phyloP scores from a whole-genome alignment of 2,329 filamentous ascomycete genomes.

The Neonectria ditissima region DNA sequence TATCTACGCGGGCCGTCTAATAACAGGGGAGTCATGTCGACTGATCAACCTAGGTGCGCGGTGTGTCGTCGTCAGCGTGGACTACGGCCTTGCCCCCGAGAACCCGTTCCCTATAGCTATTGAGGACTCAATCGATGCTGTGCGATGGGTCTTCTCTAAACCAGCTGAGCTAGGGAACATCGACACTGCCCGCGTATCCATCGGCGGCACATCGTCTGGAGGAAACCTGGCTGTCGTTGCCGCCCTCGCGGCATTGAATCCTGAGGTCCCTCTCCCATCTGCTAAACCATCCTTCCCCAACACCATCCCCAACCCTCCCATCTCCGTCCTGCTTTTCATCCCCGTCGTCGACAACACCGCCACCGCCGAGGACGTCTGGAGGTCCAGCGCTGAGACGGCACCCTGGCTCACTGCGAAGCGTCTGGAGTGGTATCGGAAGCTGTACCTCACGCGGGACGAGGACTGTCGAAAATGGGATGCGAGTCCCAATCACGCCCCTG shows the following conservation, averaged over 20 bases:
- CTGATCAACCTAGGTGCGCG: constrained; percentile 35
- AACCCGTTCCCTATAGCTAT: constrained; percentile 51
- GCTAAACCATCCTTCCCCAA: constrained; percentile 34
- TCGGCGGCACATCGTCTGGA: constrained; percentile 49
- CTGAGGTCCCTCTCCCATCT: constrained; percentile 28
- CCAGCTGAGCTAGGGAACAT: constrained; percentile 40
- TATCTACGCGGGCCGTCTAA: background rate
- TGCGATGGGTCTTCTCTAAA: constrained; percentile 45
- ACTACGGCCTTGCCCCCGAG: constrained; percentile 53
- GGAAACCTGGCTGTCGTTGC: constrained; percentile 42
- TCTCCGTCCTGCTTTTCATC: constrained; percentile 42
- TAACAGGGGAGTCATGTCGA: too few relatives aligned
- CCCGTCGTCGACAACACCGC: constrained; percentile 53
- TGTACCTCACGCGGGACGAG: constrained; percentile 46
- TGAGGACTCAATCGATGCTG: constrained; percentile 48
- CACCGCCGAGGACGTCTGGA: constrained; percentile 42
- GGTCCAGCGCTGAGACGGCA: constrained; percentile 42
- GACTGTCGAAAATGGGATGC: constrained; percentile 47
- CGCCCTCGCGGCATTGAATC: constrained; percentile 35
- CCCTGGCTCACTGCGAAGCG: constrained; percentile 50
- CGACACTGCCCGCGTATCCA: constrained; percentile 42
- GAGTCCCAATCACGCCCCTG: constrained; percentile 47
- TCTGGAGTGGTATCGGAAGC: constrained; percentile 52
- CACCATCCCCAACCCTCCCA: constrained; percentile 12
- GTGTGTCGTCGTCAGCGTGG: constrained; percentile 47